Percentiles rank a stretch among this genome's conserved stretches.
These are phyloP conservation scores for Fusarium torulosum DNA, from an alignment of 2,329 filamentous ascomycete species.

Conservation along the genomic window DNA sequence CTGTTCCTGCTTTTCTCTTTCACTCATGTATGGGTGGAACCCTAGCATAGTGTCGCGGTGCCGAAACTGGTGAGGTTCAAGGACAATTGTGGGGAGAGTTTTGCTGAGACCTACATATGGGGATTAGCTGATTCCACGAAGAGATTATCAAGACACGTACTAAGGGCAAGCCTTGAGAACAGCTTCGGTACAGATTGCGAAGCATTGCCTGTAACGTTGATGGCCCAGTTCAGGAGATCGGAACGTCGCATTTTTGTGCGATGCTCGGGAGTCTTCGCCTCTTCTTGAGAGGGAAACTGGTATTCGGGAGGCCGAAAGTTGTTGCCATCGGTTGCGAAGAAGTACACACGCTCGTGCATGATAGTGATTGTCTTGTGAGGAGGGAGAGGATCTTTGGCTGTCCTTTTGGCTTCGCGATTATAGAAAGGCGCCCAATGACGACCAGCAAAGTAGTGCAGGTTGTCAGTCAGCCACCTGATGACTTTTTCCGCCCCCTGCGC, in stretches of 20 bases:
- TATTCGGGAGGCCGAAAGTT: slow-evolving; percentile 51
- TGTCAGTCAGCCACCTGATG: slow-evolving; percentile 47
- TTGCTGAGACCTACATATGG: slow-evolving; percentile 63
- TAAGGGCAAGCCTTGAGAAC: slow-evolving; percentile 68
- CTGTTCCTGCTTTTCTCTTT: slow-evolving; percentile 56
- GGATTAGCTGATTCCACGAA: slow-evolving; percentile 1
- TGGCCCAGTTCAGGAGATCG: slow-evolving; percentile 65
- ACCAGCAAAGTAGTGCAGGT: slow-evolving; percentile 59
- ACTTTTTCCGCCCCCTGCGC: slow-evolving; percentile 50
- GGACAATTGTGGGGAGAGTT: slow-evolving; percentile 60
- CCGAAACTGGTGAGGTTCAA: slow-evolving; percentile 62
- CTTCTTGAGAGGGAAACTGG: slow-evolving; percentile 42
- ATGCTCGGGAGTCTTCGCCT: slow-evolving; percentile 32
- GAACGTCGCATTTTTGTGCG: slow-evolving; percentile 55
- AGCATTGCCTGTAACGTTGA: slow-evolving; percentile 60
- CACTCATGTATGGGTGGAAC: slow-evolving; percentile 67
- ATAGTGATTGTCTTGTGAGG: slow-evolving; percentile 39
- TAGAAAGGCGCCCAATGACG: slow-evolving; percentile 64
- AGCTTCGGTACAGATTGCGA: slow-evolving; percentile 66
- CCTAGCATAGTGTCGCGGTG: slow-evolving; percentile 27
- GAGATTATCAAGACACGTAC: slow-evolving; percentile 51
- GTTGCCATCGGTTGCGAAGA: slow-evolving; percentile 68
- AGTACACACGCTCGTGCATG: slow-evolving; percentile 59
- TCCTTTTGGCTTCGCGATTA: slow-evolving; percentile 56
- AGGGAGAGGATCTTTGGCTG: slow-evolving; percentile 49